Conservation (phyloP, 2,329 filamentous ascomycete genomes). For the Achaetomium macrosporum region DNA sequence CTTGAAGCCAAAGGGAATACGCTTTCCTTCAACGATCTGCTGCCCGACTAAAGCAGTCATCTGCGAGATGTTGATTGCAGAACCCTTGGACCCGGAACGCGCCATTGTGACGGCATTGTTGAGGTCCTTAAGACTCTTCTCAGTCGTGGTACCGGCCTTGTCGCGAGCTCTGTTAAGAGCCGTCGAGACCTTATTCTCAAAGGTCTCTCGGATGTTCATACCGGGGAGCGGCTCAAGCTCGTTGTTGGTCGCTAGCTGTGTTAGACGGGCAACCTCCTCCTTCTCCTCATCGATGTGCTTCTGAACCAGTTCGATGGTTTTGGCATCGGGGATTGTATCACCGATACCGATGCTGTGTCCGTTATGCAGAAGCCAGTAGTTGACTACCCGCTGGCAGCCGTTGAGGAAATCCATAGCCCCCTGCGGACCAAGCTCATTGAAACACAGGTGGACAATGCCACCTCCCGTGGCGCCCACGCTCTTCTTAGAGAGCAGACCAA, state of each 20-base stretch:
- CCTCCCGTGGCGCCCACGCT: conserved; percentile 82
- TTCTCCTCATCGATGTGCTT: conserved; percentile 77
- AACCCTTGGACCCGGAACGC: conserved; percentile 94
- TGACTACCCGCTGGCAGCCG: conserved; percentile 87
- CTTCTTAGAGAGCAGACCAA: conserved; percentile 89
- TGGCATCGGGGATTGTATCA: conserved; percentile 87
- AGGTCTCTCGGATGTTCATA: conserved; percentile 98
- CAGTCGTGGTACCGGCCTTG: conserved; percentile 85
- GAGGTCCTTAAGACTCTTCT: conserved; percentile 85
- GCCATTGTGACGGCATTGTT: conserved; percentile 98
- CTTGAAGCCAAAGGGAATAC: conserved; percentile 98
- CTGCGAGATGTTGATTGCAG: conserved; percentile 98
- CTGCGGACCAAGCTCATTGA: conserved; percentile 84
- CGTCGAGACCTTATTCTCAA: conserved; percentile 94
- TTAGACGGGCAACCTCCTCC: conserved; percentile 69
- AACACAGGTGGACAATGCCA: conserved; percentile 92
- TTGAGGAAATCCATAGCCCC: conserved; percentile 94
- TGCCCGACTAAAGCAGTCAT: conserved; percentile 98
- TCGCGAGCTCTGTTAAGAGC: conserved; percentile 75
- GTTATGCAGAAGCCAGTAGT: conserved; percentile 94
- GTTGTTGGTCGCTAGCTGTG: conserved; percentile 74
- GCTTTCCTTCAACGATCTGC: conserved; percentile 96
- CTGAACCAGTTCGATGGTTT: conserved; percentile 80
- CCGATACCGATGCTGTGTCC: conserved; percentile 98
- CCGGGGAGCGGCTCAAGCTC: conserved; percentile 86